Percentiles rank a stretch among this genome's conserved stretches.
Conservation (phyloP, 257 asterid genomes). For the Penstemon barbatus region DNA sequence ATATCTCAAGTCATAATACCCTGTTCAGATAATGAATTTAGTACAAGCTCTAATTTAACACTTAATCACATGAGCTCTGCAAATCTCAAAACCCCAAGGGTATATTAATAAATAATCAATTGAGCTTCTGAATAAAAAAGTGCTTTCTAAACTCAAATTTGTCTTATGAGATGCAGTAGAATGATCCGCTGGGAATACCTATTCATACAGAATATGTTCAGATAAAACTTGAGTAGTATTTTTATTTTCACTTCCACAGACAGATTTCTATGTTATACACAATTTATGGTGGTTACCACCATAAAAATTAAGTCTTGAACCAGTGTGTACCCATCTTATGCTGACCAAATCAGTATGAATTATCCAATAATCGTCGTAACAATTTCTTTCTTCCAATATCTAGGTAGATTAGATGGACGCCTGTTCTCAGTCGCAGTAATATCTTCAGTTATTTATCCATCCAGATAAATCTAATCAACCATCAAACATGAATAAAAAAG, state of each 20-base stretch:
- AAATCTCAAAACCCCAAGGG: not conserved
- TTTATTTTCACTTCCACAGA: constrained; percentile 10
- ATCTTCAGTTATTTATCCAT: constrained; percentile 5
- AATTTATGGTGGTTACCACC: not conserved
- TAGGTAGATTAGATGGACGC: not conserved
- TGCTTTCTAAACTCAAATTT: constrained; percentile 4
- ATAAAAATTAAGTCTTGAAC: not conserved
- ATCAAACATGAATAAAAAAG: constrained; percentile 12
- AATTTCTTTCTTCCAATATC: constrained; percentile 11
- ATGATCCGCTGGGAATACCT: constrained; percentile 11
- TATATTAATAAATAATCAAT: not conserved
- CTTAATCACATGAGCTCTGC: constrained; percentile 1
- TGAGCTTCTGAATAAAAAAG: constrained; percentile 1
- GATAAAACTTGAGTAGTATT: not conserved
- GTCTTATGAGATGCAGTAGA: constrained; percentile 5
- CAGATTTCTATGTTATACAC: not conserved
- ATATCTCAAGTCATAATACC: constrained; percentile 15
- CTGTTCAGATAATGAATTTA: constrained; percentile 13
- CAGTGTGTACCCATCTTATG: not conserved
- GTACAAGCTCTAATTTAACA: constrained; percentile 14
- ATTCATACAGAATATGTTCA: not conserved
- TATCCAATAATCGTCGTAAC: constrained; percentile 17
- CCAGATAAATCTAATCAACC: constrained; percentile 14
- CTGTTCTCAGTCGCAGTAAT: not conserved
- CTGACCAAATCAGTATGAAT: not conserved